Base-by-base conservation (phyloP, 768 basidiomycete species). In the Basidioascus undulatus region DNA sequence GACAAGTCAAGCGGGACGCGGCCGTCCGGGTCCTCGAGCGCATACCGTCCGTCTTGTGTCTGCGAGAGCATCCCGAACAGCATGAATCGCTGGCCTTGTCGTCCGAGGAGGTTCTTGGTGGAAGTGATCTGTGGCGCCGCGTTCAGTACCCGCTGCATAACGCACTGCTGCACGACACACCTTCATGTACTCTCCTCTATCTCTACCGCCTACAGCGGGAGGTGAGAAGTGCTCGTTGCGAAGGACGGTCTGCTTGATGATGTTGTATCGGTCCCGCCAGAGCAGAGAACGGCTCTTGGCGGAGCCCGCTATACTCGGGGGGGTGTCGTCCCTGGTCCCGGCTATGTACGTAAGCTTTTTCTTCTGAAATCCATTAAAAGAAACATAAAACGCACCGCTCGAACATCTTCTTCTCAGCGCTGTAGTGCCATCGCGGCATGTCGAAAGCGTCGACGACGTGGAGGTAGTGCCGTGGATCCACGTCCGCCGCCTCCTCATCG, bases 181-280 rank as follows among this genome's bases (percentile, higher is more conserved):
- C 46, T 89, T 92, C 35, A 96, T 74, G 42, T 92, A 73, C 42
- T 73, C 72, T 46, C 76, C 74, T 44, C 84, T 64, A 58, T 96
- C 82, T 39, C 74, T 30, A 30, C 11, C 49, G 70, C 13, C 83
- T 86, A 96, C 59, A 0, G 84, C 86, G 6, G 89, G 89, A 3
- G 92, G 87, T 2, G 83, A 83, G 59, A 98, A 98, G 57, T 96
- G 86, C 55, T 98, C 92, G 53, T 94, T 96, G 31, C 92, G 67
- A 30, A 94, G 62, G 23, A 96, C 72, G 51, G 81, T 77, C 60
- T 96, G 89, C 55, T 75, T 79, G 51, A 96, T 83, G 38, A 96
- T 72, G 54, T 81, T 71, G 47, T 89, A 65, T 37, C 89, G 64
- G 55, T 96, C 80, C 26, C 89, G 70, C 21, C 81, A 63, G 34